Evolutionary conservation across 208 protist genomes (phyloP), one percentile per base, ranked within the genome.

Genomic region (Acanthamoeba royreba): DNA sequence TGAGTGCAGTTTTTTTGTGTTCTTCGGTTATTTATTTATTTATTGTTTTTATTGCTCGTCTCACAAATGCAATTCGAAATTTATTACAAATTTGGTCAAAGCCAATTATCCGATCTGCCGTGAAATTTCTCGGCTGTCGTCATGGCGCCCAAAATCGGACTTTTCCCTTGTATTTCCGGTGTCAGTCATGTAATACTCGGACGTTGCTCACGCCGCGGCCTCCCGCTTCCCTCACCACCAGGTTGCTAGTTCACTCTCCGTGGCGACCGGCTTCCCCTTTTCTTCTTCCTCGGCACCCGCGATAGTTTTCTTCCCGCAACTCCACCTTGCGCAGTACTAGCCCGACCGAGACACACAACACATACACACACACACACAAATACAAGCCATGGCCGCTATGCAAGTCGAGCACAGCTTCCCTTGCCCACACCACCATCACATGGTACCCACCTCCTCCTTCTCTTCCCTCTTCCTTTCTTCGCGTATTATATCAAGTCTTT

Each of bases 351-450:
- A n/a, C n/a, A n/a, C n/a, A n/a, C n/a, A n/a, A n/a, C n/a, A n/a
- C n/a, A n/a, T n/a, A n/a, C n/a, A n/a, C n/a, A n/a, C n/a, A n/a
- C n/a, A n/a, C n/a, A n/a, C n/a, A n/a, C n/a, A n/a, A n/a, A n/a
- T n/a, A n/a, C n/a, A n/a, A n/a, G n/a, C n/a, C n/a, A 83, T 83
- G 72, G 72, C 72, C 72, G 7, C 69, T 28, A 53, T 83, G 72
- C 72, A 83, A 53, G 72, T 83, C 72, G 72, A 49, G 35, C 72
- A 83, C 42, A 53, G 43, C 72, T 83, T 83, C 72, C 72, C 46
- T 43, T 83, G 72, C 43, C n/a, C 72, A n/a, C n/a, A n/a, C 43
- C 43, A 52, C 72, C 72, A 83, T 43, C 31, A 19, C 55, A 81
- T 83, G 72, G 72, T 83, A 83, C 72, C 15, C 22, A 4, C 22